Percentiles rank a stretch among this genome's conserved stretches.
These are phyloP conservation scores for Salinomyces thailandicus DNA, from an alignment of 2,329 filamentous ascomycete species.

Conservation along the genomic window DNA sequence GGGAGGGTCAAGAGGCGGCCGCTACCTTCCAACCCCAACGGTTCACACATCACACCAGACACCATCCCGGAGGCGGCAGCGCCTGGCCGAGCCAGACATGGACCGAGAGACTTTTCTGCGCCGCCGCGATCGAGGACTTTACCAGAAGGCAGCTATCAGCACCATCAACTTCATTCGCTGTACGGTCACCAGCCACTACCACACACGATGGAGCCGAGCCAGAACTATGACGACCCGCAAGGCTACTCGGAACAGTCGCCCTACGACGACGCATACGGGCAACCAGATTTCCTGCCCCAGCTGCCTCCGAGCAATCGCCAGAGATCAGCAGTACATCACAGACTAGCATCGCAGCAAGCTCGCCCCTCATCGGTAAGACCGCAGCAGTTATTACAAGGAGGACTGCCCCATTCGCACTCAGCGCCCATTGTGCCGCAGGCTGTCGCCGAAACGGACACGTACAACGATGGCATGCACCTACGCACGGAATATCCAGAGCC, in stretches of 20 bases:
- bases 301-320: slow-evolving; percentile 23
- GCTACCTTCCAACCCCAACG: slow-evolving; percentile 67
- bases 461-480: slow-evolving; percentile 20
- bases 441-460: slow-evolving; percentile 36
- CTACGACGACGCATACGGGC: slow-evolving; percentile 37
- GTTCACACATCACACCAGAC: slow-evolving; percentile 26
- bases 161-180: slow-evolving; percentile 6
- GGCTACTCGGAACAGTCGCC: slow-evolving; percentile 5
- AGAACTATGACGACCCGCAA: slow-evolving; percentile 6
- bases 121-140: slow-evolving; percentile 17
- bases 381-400: slow-evolving; percentile 16
- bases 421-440: slow-evolving; percentile 44
- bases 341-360: slow-evolving; percentile 10
- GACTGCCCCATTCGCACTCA: slow-evolving; percentile 35
- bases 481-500: slow-evolving; percentile 23
- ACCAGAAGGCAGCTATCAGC: slow-evolving; percentile 16
- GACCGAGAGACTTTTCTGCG: slow-evolving; percentile 20
- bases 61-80: slow-evolving; percentile 15
- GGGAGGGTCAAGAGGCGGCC: slow-evolving; percentile 64
- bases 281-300: slow-evolving; percentile 27
- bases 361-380: slow-evolving; percentile 5
- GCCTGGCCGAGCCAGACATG: slow-evolving; percentile 25
- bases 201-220: neutral
- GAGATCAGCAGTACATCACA: slow-evolving; percentile 22
- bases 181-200: slow-evolving; percentile 5